Base-by-base conservation (phyloP, 208 protist species). In the Trypanosoma theileri region DNA sequence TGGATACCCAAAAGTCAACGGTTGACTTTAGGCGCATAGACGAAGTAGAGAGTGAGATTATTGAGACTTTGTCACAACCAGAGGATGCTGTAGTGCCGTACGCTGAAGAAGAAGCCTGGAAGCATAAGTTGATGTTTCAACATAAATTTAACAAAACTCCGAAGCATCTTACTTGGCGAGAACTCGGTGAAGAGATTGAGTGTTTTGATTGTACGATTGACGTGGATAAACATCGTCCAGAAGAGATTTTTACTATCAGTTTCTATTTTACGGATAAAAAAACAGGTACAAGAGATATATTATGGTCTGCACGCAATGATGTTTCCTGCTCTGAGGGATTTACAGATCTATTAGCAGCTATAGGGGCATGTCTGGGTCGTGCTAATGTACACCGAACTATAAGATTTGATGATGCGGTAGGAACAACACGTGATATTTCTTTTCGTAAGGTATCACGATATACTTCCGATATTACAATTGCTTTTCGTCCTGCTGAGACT, bases 81-180 rank as follows among this genome's bases (percentile, higher is more conserved):
- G 86, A 94, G 17, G 84, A 85, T 55, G 84, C 88, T 0, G 57
- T 96, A 12, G 80, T 94, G 45, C 79, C 77, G 19, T 91, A 89
- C 60, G 84, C 76, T 13, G 88, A 93, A 57, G 88, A 96, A 77
- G 85, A 91, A 69, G 60, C 45, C 13, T 96, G 91, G 88, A 94
- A 94, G 74, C 86, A 94, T 70, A 85, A 88, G 48, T 78, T 96
- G 2, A 96, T 96, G 91, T 96, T 96, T 68, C 72, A 87, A 45
- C 82, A 81, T 71, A 93, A 93, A 74, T 94, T 96, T 69, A 86
- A 81, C 26, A 91, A 92, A 55, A 86, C 88, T 22, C 91, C 91
- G 24, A 94, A 93, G 58, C 91, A 96, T 75, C 66, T 96, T 31
- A 92, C 86, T 13, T 96, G 91, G 91, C 80, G 84, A 26, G 85